Evolutionary conservation across 768 basidiomycete species (phyloP).

Genomic region (Cystofilobasidium ferigula): DNA sequence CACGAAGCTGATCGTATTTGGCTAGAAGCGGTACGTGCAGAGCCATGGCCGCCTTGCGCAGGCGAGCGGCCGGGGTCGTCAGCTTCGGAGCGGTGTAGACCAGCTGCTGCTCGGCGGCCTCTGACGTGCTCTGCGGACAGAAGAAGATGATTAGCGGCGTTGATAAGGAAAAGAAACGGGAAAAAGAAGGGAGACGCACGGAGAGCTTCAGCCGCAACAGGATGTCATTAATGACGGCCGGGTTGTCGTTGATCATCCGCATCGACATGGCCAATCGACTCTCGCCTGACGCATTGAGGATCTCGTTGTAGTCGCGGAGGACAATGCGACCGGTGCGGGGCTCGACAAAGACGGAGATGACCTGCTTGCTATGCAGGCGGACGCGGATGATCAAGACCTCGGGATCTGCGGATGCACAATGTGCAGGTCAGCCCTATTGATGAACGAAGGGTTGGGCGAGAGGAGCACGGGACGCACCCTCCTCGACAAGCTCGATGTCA

Average conservation of each 20-base stretch:
- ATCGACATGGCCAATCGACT: constrained; percentile 53
- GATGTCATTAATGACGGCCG: constrained; percentile 49
- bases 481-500: constrained; percentile 14
- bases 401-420: background rate
- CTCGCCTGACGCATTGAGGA: constrained; percentile 61
- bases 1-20: background rate
- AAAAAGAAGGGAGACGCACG: constrained; percentile 42
- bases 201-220: constrained; percentile 52
- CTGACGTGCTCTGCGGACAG: constrained; percentile 59
- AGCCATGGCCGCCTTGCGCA: background rate
- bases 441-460: no score
- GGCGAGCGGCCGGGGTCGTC: background rate
- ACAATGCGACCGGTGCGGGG: constrained; percentile 65
- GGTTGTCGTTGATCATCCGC: constrained; percentile 59
- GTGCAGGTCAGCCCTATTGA: no score
- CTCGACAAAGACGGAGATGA: constrained; percentile 66
- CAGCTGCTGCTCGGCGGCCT: constrained; percentile 73
- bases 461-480: constrained; percentile 3
- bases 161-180: background rate
- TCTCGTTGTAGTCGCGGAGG: constrained; percentile 68
- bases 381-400: constrained; percentile 52
- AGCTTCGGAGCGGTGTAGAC: constrained; percentile 58
- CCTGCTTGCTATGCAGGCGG: constrained; percentile 63
- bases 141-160: background rate
- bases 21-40: background rate